Percentiles rank a stretch among this genome's conserved stretches.
These are phyloP conservation scores for Rubia balearica DNA, from an alignment of 305 asterid genomes.

Conservation along the genomic window DNA sequence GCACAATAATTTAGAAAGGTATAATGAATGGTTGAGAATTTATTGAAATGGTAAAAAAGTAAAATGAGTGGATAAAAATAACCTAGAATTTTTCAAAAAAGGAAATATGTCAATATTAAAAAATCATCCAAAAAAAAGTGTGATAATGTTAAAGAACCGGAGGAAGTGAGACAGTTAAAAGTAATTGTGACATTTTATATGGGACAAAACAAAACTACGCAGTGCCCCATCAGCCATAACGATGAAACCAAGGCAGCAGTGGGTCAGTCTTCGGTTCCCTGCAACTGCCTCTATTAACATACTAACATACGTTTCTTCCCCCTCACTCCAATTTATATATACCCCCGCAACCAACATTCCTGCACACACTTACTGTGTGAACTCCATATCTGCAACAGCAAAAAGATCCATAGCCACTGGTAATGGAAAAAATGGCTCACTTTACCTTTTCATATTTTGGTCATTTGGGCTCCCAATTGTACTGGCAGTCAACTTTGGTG, in stretches of 20 bases:
- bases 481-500: background rate
- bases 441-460: background rate
- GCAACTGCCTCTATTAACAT: slow-evolving; percentile 12
- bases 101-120: too few relatives aligned
- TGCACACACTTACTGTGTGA: background rate
- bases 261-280: slow-evolving; percentile 8
- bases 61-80: too few relatives aligned
- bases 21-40: too few relatives aligned
- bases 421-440: background rate
- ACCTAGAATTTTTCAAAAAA: too few relatives aligned
- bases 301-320: slow-evolving; percentile 14
- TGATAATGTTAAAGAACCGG: too few relatives aligned
- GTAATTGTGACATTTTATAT: too few relatives aligned
- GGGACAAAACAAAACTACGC: too few relatives aligned
- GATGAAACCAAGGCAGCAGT: background rate
- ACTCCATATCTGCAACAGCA: background rate
- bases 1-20: too few relatives aligned
- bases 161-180: too few relatives aligned
- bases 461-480: background rate
- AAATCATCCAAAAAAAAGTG: too few relatives aligned
- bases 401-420: background rate
- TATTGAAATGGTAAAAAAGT: too few relatives aligned
- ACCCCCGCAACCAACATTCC: background rate
- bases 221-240: background rate
- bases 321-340: slow-evolving; percentile 2